Evolutionary conservation across 2,329 filamentous ascomycete genomes (phyloP), one percentile per base, ranked within the genome.

Genomic region (Fusarium paranaense): DNA sequence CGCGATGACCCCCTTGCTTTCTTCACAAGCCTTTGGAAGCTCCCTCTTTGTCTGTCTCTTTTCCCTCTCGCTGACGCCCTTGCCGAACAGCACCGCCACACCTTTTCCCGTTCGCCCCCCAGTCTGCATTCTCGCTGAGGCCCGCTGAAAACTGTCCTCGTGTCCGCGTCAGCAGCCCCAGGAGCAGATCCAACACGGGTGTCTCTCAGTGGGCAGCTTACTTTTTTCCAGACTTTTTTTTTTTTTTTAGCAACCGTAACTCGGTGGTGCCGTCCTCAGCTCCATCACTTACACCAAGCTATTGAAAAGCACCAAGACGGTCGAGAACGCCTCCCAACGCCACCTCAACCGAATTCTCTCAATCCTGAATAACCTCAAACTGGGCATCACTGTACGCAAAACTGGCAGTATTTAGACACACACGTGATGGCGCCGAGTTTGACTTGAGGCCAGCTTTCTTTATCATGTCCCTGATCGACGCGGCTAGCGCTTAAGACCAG

Each of bases 141-240:
- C 47, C 45, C 20, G 40, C 59, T 37, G 60, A 62, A 62, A 38
- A 38, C 27, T 65, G 62, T 61, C 60, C 59, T 70, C 72, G 62
- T 74, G 73, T 75, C 73, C 73, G 63, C 73, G 73, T 75, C 73
- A 75, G 73, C 72, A 70, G 59, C 60, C 67, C 59, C 42, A 50
- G 22, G 25, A 16, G 54, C 67, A 59, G 37, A 61, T 58, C 50
- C 47, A 63, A 56, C 54, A 69, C 45, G 54, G 22, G 9, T 58
- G 50, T 61, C 67, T 27, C 14, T 16, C 27, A 52, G 47, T 6
- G 18, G 25, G 14, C 37, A 42, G 32, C 33, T 69, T 69, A 64
- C 66, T 33, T 72, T 71, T 38, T 27, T 33, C 27, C 47, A 8
- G 10, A 9, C 27, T 13, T 45, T 32, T 38, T 27, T 37, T 37